Conservation (phyloP, 768 basidiomycete genomes). For the Naganishia antarctica region DNA sequence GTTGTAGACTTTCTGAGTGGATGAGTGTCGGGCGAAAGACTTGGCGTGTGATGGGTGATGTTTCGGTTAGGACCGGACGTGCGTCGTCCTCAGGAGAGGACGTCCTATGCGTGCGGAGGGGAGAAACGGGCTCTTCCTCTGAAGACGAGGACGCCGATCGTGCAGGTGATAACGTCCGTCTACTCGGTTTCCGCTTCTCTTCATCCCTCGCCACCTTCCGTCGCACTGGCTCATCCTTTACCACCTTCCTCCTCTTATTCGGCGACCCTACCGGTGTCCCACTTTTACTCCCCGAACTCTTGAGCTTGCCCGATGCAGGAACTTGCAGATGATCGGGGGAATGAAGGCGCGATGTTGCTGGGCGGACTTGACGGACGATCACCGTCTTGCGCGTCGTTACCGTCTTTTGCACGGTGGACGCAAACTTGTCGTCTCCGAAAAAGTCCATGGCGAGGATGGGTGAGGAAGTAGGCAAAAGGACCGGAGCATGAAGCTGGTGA, state of each 20-base stretch:
- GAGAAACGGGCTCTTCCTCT: background rate
- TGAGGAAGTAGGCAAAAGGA: background rate
- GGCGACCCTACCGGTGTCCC: background rate
- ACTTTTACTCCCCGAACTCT: background rate
- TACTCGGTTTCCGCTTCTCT: background rate
- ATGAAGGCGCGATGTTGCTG: background rate
- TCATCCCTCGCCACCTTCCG: background rate
- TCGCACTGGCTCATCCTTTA: background rate
- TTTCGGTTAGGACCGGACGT: background rate
- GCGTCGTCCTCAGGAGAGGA: background rate
- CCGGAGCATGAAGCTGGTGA: too few species aligned
- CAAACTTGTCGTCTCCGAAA: slow-evolving; percentile 13
- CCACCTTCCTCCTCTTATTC: background rate
- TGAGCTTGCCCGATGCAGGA: background rate
- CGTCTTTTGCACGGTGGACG: background rate
- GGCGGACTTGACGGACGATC: background rate
- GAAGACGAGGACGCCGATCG: background rate
- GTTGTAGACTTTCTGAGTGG: background rate
- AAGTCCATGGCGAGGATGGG: slow-evolving; percentile 13
- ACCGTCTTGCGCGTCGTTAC: slow-evolving; percentile 16
- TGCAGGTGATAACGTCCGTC: background rate
- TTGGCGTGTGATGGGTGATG: slow-evolving; percentile 8
- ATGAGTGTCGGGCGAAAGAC: slow-evolving; percentile 13
- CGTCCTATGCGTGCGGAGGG: background rate
- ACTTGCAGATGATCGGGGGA: background rate